Evolutionary conservation across 495 filamentous ascomycete species (phyloP), one percentile per base, ranked within the genome.

Genomic region (Penicillium turbatum): DNA sequence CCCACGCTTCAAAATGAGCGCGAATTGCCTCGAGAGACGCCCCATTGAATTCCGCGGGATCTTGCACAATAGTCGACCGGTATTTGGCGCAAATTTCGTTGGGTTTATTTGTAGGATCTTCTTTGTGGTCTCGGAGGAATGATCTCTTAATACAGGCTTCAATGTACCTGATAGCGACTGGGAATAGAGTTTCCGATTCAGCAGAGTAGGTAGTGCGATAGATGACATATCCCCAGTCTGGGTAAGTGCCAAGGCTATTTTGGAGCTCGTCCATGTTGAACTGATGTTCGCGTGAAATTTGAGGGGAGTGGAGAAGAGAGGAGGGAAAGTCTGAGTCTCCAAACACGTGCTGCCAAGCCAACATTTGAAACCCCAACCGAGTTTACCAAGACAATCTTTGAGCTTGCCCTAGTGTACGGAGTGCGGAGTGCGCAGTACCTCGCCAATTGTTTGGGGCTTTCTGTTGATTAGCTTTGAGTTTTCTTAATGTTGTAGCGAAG

Each of bases 151-250:
- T 40, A 51, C 47, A 51, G 36, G 31, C 46, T 12, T 56, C 53
- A 17, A 56, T 56, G 17, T 16, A 56, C 41, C 48, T 50, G 26
- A 56, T 30, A 51, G 19, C 11, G 27, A 26, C 31, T 51, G 54
- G 40, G 48, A 56, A 56, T 39, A 31, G 3, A 51, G 48, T n/a
- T 27, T 51, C 29, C 9, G 48, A 56, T 51, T 56, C 47, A 19
- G 48, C 34, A 35, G 54, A 45, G 48, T 56, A 56, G 47, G 48
- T 56, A 9, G 54, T 56, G 47, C 48, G 54, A 50, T 51, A 47
- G 9, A 56, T 46, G 40, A 51, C 48, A 31, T 46, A 51, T 35
- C 54, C 54, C 41, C 48, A 51, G 40, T 41, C 48, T 51, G 54
- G 47, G 17, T 37, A 55, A 39, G 17, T 37, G 24, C 12, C 10